Conservation (phyloP, 1,284 basidiomycete genomes). For the Ceratobasidium papillatum region DNA sequence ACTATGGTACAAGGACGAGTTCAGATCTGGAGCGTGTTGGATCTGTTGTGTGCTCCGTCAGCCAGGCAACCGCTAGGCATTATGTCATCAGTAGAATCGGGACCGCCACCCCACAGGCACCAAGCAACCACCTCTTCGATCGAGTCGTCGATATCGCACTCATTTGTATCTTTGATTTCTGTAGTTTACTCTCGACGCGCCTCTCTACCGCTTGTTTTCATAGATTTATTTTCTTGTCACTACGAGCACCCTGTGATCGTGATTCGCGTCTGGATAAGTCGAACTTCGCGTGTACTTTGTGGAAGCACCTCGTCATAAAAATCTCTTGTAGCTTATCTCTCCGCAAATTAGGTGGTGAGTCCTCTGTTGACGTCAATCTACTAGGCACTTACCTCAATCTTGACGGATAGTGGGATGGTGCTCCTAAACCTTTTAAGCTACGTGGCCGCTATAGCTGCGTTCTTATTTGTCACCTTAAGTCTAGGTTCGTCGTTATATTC, state of each 20-base stretch:
- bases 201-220: background rate
- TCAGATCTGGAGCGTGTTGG: constrained; percentile 35
- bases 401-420: constrained; percentile 43
- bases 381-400: background rate
- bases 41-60: background rate
- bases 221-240: background rate
- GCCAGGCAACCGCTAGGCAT: constrained; percentile 17
- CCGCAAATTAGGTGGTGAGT: background rate
- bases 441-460: constrained; percentile 70
- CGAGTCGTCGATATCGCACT: background rate
- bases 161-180: constrained; percentile 6
- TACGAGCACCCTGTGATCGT: background rate
- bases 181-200: constrained; percentile 2
- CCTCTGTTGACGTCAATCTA: background rate
- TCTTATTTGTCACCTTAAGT: constrained; percentile 81
- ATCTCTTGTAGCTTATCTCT: background rate
- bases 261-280: background rate
- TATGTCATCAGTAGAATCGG: background rate
- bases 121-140: background rate
- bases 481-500: constrained; percentile 62
- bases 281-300: background rate
- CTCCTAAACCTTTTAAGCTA: constrained; percentile 57
- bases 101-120: background rate
- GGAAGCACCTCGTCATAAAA: background rate
- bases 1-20: constrained; percentile 17